A percentile compares a stretch with the other conserved stretches of the same genome.
Evolutionary conservation across 2,329 filamentous ascomycete genomes (phyloP).

Genomic region (Aspergillus sp.): DNA sequence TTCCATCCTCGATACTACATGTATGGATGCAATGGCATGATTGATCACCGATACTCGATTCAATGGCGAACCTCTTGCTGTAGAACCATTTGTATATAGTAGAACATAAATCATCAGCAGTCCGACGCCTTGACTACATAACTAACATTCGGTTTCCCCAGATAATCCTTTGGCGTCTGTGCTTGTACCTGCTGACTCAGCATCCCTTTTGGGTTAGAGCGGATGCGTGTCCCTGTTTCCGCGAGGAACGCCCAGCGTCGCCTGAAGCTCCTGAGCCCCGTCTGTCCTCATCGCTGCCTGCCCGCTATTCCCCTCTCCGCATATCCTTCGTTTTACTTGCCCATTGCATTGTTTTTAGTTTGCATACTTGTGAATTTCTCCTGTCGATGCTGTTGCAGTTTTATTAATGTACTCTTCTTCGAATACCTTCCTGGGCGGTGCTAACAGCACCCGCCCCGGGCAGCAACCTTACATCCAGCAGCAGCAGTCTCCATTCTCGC

Average conservation of each 20-base stretch:
- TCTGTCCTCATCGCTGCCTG: slow-evolving; percentile 15
- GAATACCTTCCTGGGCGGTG: slow-evolving; percentile 80
- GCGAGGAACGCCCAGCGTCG: slow-evolving; percentile 24
- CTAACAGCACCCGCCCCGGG: slow-evolving; percentile 71
- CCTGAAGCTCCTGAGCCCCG: slow-evolving; percentile 20
- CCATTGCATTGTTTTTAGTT: slow-evolving; percentile 4
- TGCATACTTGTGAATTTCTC: neutral
- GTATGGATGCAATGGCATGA: slow-evolving; percentile 6
- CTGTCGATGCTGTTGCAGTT: slow-evolving; percentile 26
- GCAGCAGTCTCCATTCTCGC: slow-evolving; percentile 49
- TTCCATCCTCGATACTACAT: slow-evolving; percentile 4
- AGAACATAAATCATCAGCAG: neutral
- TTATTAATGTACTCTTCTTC: slow-evolving; percentile 82
- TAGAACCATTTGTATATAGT: neutral
- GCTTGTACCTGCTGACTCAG: slow-evolving; percentile 6
- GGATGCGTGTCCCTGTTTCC: slow-evolving; percentile 24
- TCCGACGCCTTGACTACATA: neutral
- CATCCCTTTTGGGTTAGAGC: slow-evolving; percentile 22
- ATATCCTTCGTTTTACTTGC: slow-evolving; percentile 21
- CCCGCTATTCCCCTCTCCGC: slow-evolving; percentile 22
- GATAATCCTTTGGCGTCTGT: neutral
- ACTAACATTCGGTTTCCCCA: neutral
- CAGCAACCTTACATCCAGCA: slow-evolving; percentile 55
- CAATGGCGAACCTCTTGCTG: neutral
- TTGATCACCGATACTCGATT: neutral